Percentiles rank a stretch among this genome's conserved stretches.
Conservation (phyloP, 176 grass and related monocot species). For the Lolium perenne region DNA sequence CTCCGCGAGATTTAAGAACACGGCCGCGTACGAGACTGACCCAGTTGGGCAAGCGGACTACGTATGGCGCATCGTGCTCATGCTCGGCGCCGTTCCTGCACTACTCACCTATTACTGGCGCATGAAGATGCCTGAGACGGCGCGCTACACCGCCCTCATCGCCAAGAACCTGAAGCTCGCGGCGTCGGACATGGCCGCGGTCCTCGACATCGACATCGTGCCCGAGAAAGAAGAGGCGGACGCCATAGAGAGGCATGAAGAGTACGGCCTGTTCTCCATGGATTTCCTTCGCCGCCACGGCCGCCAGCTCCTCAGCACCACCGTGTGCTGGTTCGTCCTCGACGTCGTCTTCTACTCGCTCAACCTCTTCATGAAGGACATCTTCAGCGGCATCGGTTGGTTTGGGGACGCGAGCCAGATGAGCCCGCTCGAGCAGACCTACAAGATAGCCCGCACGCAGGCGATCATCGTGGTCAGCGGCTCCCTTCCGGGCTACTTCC, state of each 20-base stretch:
- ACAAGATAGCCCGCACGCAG: neutral
- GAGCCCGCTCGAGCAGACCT: constrained; percentile 16
- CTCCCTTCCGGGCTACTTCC: constrained; percentile 33
- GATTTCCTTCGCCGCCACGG: neutral
- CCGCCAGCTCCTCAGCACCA: neutral
- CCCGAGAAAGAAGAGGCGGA: neutral
- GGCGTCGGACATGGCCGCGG: constrained; percentile 54
- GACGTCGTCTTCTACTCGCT: constrained; percentile 28
- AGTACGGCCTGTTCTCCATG: constrained; percentile 9
- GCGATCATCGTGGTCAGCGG: constrained; percentile 17
- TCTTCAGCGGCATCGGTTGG: constrained; percentile 36
- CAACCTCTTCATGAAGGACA: constrained; percentile 35
- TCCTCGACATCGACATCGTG: constrained; percentile 22
- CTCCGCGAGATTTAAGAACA: neutral
- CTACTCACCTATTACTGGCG: constrained; percentile 72
- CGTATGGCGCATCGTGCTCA: constrained; percentile 62
- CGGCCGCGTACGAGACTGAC: neutral
- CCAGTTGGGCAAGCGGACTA: constrained; percentile 34
- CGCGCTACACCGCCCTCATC: constrained; percentile 69
- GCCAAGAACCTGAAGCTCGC: constrained; percentile 74
- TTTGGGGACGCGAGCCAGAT: neutral
- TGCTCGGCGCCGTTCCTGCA: constrained; percentile 62
- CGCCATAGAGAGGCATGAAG: neutral
- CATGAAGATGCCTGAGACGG: constrained; percentile 80
- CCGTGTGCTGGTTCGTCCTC: constrained; percentile 23